Evolutionary conservation across 257 asterid species (phyloP), one percentile per base, ranked within the genome.

Genomic region (Cruciata laevipes): DNA sequence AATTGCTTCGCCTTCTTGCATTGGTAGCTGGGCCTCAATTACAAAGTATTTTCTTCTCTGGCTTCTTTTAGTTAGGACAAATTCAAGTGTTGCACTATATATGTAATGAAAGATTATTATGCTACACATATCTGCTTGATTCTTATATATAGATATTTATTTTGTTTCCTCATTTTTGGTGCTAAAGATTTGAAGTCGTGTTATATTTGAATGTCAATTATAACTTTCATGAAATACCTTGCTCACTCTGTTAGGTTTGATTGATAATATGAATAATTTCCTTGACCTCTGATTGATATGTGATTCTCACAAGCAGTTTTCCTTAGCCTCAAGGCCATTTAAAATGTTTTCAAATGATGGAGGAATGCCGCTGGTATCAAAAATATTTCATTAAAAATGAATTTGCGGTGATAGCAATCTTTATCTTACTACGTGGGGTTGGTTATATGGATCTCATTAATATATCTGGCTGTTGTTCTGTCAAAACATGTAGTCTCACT

Each of bases 1-100:
- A 89, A 65, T n/a, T 44, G 32, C 67, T 74, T 67, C 67, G 4
- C 72, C 75, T 61, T 74, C 27, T 61, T 71, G 44, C 56, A 65
- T 60, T 73, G 53, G 61, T 38, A 61, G 56, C 49, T 66, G 32
- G 31, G 42, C 25, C 47, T 30, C 47, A 66, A n/a, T 66, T 49
- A 14, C 42, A 7, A 61, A 44, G 38, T 47, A 66, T 49, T 49
- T 66, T 51, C 49, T 12, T 30, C 47, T 49, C 23, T 51, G 33
- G 47, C 66, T 66, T 49, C 47, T 66, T 27, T 20, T 61, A 18
- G 16, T 20, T 5, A 66, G 49, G 21, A 16, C 53, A 49, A 66
- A 51, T 47, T 66, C 17, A 47, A 47, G 61, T n/a, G 6, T 24
- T 66, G 5, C 38, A 27, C 40, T 8, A 27, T 9, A 1, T 9